A percentile compares a stretch with the other conserved stretches of the same genome.
Conservation (phyloP, 176 grass and related monocot species). For the Carex parvula region DNA sequence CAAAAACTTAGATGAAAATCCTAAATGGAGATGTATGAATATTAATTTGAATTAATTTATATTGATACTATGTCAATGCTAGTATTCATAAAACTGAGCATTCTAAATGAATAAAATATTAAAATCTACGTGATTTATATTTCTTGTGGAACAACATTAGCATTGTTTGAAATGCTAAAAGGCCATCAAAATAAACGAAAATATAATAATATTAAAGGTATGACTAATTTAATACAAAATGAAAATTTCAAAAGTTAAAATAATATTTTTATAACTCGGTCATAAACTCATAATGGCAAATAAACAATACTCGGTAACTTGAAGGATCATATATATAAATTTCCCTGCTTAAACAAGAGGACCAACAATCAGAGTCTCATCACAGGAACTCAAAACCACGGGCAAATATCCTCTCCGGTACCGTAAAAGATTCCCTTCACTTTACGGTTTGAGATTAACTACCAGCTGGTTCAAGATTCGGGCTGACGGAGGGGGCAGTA, state of each 20-base stretch:
- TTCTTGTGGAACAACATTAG: too few species aligned
- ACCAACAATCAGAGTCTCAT: too few species aligned
- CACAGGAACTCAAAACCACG: too few species aligned
- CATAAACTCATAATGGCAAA: background rate
- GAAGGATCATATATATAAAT: background rate
- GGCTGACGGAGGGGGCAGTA: too few species aligned
- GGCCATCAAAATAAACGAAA: background rate
- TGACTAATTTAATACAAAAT: background rate
- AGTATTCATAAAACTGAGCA: background rate
- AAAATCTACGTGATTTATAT: too few species aligned
- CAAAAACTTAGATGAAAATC: background rate
- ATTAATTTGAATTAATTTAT: background rate
- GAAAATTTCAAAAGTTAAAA: background rate
- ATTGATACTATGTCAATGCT: background rate
- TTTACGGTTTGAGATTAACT: too few species aligned
- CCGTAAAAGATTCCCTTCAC: too few species aligned
- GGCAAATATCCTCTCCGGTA: too few species aligned
- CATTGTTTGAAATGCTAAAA: too few species aligned
- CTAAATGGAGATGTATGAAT: background rate
- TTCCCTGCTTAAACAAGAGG: background rate
- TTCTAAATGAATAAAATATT: too few species aligned
- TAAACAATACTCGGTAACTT: background rate
- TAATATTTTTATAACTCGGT: background rate
- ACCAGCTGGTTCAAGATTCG: too few species aligned
- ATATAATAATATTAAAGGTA: background rate